These are phyloP conservation scores for Hypoxylon rubiginosum DNA, from an alignment of 2,329 filamentous ascomycete species.

Conservation along the genomic window DNA sequence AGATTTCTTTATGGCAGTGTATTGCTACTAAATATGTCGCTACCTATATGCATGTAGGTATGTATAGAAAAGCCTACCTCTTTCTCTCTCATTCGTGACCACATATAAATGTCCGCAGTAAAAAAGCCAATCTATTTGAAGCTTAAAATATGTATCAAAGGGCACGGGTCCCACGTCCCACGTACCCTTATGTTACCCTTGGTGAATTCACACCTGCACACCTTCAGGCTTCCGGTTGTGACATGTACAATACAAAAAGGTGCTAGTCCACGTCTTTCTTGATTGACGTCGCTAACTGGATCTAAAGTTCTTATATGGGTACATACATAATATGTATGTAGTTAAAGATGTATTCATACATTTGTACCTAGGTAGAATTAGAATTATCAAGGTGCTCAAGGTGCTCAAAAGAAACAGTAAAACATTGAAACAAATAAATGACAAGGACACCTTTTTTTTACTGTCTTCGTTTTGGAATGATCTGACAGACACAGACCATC, in stretches of 20 bases:
- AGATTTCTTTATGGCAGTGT: neutral
- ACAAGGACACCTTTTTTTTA: slow-evolving; percentile 3
- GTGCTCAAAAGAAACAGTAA: neutral
- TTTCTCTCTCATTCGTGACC: neutral
- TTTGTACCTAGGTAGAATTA: too few species aligned
- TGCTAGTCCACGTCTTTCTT: neutral
- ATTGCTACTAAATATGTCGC: too few species aligned
- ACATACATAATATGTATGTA: too few species aligned
- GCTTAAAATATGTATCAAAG: neutral
- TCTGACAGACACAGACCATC: neutral
- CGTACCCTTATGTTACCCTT: neutral
- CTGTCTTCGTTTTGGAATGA: neutral
- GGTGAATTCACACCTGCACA: neutral
- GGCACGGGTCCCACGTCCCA: neutral
- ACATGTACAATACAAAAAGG: neutral
- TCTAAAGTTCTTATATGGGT: too few species aligned
- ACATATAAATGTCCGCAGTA: too few species aligned
- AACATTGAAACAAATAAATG: neutral
- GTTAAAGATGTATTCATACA: neutral
- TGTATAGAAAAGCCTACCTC: too few species aligned
- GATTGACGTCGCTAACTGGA: too few species aligned
- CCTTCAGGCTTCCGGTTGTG: too few species aligned
- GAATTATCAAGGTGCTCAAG: too few species aligned
- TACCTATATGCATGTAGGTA: too few species aligned
- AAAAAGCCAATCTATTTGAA: neutral